Base-by-base conservation (phyloP, 345 rosid species). In the Erucastrum elatum region DNA sequence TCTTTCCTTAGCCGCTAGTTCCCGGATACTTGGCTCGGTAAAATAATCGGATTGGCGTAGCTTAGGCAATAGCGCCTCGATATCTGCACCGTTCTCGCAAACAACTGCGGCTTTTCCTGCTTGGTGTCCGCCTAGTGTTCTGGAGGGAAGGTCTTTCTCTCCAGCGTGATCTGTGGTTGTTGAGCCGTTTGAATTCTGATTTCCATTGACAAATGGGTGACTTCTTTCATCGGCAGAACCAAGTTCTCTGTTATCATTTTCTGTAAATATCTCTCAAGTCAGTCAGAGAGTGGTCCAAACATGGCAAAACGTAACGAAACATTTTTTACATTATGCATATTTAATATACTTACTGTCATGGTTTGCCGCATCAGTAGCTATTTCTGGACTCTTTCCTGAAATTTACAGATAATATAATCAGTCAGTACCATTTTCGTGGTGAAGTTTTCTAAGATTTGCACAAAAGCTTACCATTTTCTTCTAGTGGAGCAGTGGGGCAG, bases 21-120 rank as follows among this genome's bases (percentile, higher is more conserved):
- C 98, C 74, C 88, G 98, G 84, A 91, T 89, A 15, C 90, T 87
- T 46, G 99, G 99, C 77, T 91, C 97, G 0, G 98, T 96, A 80
- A 82, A 96, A 80, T 93, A 93, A 72, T 93, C 99, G 1, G 94
- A 82, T 21, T 87, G 85, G 6, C 92, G 87, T 10, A 96, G 94
- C 85, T 93, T 96, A 13, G 99, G 99, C 97, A 96, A 88, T 11
- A 88, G 84, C n/a, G 97, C 91, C 85, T 96, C 96, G 21, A 93
- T 93, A 80, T 91, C 97, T n/a, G 97, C 92, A 66, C 77, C 70
- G 3, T 79, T 73, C 70, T 79, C 82, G 17, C 73, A 25, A 8
- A 79, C 77, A 46, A 60, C 34, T 2, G 74, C 64, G 0, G 77
- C 77, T 34, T 78, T 55, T 72, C 69, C 69, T 5, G 69, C 77